Percentiles rank a stretch among this genome's conserved stretches.
phyloP scores from a whole-genome alignment of 2,329 filamentous ascomycete genomes.

The Alternaria sp. region DNA sequence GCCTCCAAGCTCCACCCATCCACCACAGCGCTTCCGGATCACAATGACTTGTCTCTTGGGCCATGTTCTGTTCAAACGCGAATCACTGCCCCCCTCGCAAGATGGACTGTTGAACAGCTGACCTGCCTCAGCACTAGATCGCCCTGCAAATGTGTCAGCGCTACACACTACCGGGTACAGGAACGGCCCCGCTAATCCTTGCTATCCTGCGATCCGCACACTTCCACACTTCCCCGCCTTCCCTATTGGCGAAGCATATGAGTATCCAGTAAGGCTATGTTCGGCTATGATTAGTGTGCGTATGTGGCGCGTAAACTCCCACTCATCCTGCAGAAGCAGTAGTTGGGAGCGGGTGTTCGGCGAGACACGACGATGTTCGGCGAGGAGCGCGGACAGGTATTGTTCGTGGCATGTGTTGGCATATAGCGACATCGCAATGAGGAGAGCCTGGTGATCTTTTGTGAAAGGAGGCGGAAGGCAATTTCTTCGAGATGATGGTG shows the following conservation, averaged over 20 bases:
- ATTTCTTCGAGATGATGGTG: not conserved
- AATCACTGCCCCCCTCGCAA: not conserved
- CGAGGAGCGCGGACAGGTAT: not conserved
- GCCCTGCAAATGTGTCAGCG: constrained; percentile 1
- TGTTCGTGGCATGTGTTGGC: not conserved
- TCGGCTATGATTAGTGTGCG: constrained; percentile 9
- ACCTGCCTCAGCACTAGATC: constrained; percentile 2
- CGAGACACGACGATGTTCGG: not conserved
- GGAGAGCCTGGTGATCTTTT: not conserved
- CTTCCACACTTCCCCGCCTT: not conserved
- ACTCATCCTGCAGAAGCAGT: constrained; percentile 1
- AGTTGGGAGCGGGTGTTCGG: not conserved
- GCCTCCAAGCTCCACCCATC: not conserved
- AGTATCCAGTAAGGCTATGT: not conserved
- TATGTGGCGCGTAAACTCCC: constrained; percentile 10
- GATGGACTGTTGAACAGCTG: not conserved
- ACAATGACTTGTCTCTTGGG: not conserved
- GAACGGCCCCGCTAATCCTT: not conserved
- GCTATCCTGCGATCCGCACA: not conserved
- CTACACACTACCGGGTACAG: not conserved
- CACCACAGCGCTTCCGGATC: not conserved
- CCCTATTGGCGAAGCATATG: constrained; percentile 1
- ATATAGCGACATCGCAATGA: not conserved
- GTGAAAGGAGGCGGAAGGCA: not conserved
- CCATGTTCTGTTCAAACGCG: not conserved